Evolutionary conservation across 345 rosid species (phyloP).

Genomic region (Dipteronia dyeriana): DNA sequence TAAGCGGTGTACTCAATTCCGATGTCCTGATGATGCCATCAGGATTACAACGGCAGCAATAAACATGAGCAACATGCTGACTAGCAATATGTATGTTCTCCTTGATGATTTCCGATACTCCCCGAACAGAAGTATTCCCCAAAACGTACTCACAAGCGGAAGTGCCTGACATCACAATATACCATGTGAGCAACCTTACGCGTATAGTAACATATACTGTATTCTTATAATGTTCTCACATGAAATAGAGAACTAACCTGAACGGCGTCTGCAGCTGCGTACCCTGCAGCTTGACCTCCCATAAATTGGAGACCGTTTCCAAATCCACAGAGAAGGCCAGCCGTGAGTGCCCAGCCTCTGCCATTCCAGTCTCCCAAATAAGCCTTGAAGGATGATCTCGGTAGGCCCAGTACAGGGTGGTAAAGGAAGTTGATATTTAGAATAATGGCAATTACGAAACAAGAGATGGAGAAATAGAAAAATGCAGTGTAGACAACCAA

Average conservation of each 20-base stretch:
- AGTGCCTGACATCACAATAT: slow-evolving; percentile 59
- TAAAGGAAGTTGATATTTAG: slow-evolving; percentile 65
- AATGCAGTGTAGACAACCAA: slow-evolving; percentile 72
- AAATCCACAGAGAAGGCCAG: slow-evolving; percentile 79
- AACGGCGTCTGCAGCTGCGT: slow-evolving; percentile 88
- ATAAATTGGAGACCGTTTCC: slow-evolving; percentile 88
- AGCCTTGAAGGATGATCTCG: slow-evolving; percentile 64
- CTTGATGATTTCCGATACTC: slow-evolving; percentile 77
- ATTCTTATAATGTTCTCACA: neutral
- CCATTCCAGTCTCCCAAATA: slow-evolving; percentile 77
- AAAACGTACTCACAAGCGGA: slow-evolving; percentile 88
- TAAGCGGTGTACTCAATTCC: slow-evolving; percentile 34
- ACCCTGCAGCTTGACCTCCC: slow-evolving; percentile 93
- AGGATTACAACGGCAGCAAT: slow-evolving; percentile 70
- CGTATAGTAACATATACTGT: too few species aligned
- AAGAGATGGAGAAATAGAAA: slow-evolving; percentile 75
- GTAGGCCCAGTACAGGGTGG: slow-evolving; percentile 55
- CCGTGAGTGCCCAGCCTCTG: slow-evolving; percentile 78
- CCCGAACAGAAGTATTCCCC: slow-evolving; percentile 82
- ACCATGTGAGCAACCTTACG: too few species aligned
- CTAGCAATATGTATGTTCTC: slow-evolving; percentile 62
- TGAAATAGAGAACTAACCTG: slow-evolving; percentile 45
- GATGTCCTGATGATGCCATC: slow-evolving; percentile 78
- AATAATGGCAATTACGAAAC: slow-evolving; percentile 54
- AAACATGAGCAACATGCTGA: slow-evolving; percentile 74